Evolutionary conservation across 2,329 filamentous ascomycete species (phyloP), one percentile per base, ranked within the genome.

Genomic region (Spiromastix sp.): DNA sequence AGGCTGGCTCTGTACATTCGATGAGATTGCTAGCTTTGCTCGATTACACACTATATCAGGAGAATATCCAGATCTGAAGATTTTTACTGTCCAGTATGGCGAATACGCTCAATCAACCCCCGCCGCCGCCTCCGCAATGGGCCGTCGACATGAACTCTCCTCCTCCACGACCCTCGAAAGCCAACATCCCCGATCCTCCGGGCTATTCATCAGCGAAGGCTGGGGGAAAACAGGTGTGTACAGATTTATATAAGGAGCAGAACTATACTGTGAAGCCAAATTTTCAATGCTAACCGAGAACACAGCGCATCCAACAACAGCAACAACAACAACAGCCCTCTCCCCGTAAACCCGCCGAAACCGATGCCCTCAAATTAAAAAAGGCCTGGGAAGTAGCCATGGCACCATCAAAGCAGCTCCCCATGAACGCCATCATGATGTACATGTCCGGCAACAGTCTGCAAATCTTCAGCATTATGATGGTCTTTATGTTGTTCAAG

Each of bases 361-460:
- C 87, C 72, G 89, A 96, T 59, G 86, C 81, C 15, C 70, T 98
- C 44, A 96, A 96, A 70, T 68, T 98, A 50, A 98, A 98, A 66
- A 98, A 98, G 61, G 91, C 91, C 0, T 98, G 91, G 91, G 91
- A 98, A 62, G 75, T 98, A 29, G 89, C 91, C 27, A 76, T 98
- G 31, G 89, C 81, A 2, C 91, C 91, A 1, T 81, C 91, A 43
- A 98, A 98, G 68, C 79, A 81, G 56, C 71, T 98, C 30, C 91
- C 91, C 39, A 98, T 98, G 91, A 96, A 93, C 38, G 87, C 81
- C 44, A 89, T 98, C 59, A 95, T 95, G 79, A 96, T 96, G 86
- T 98, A 98, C 72, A 98, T 98, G 91, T 93, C 89, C 20, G 91
- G 91, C 52, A 98, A 96, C 66, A 86, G 85, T 42, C 75, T 98